Percentiles rank a stretch among this genome's conserved stretches.
phyloP scores from a whole-genome alignment of 768 basidiomycete species.

The Pholiota molesta region DNA sequence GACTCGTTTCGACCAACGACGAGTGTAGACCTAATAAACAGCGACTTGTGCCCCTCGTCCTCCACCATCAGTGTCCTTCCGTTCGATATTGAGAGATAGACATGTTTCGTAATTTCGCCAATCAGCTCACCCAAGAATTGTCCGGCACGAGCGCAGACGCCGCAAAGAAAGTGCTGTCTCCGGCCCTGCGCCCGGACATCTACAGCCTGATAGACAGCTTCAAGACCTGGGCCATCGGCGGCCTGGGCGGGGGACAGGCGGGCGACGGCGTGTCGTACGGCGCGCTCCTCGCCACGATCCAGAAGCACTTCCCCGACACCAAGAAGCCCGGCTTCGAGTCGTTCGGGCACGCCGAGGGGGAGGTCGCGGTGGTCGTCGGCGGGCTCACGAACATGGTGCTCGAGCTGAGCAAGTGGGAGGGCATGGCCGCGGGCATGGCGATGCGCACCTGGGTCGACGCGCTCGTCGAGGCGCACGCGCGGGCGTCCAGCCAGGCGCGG shows the following conservation, averaged over 20 bases:
- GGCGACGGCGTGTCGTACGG: constrained; percentile 57
- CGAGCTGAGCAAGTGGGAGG: constrained; percentile 59
- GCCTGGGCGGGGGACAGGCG: constrained; percentile 42
- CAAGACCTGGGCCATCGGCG: constrained; percentile 48
- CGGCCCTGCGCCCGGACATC: constrained; percentile 52
- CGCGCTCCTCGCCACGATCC: constrained; percentile 44
- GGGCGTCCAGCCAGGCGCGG: constrained; percentile 30
- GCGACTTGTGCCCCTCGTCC: constrained; percentile 6
- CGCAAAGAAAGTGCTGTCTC: constrained; percentile 50
- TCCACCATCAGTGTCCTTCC: constrained; percentile 8
- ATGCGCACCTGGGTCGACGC: constrained; percentile 58
- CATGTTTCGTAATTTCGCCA: constrained; percentile 53
- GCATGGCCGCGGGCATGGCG: constrained; percentile 58
- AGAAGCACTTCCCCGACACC: constrained; percentile 51
- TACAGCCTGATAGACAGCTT: constrained; percentile 50
- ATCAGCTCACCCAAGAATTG: constrained; percentile 38
- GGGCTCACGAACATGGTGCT: constrained; percentile 58
- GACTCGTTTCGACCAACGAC: constrained; percentile 7
- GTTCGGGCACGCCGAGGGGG: constrained; percentile 48
- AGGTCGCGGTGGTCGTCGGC: constrained; percentile 51
- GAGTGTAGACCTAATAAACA: constrained; percentile 7
- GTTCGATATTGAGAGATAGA: constrained; percentile 16
- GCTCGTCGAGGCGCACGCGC: constrained; percentile 45
- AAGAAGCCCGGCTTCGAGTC: constrained; percentile 47
- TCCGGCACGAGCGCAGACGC: constrained; percentile 31